These are phyloP conservation scores for Candida berthetii DNA, from an alignment of 805 yeast species.

Conservation along the genomic window DNA sequence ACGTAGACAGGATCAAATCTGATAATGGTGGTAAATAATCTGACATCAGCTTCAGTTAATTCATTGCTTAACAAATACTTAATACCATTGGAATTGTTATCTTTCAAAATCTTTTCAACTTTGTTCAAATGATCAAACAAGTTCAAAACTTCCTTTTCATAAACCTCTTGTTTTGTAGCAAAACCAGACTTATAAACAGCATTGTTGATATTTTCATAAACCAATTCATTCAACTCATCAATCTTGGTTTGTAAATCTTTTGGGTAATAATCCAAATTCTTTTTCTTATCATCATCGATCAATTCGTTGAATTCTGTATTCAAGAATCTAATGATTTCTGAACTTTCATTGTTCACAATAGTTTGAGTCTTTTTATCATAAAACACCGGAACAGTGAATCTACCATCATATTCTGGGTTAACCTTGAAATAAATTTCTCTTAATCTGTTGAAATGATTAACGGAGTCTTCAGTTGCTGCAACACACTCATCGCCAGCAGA, in stretches of 20 bases:
- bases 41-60: constrained; percentile 86
- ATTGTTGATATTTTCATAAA: constrained; percentile 80
- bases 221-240: constrained; percentile 76
- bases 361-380: constrained; percentile 84
- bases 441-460: constrained; percentile 53
- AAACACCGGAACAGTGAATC: constrained; percentile 89
- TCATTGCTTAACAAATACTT: constrained; percentile 52
- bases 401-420: constrained; percentile 67
- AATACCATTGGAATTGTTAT: constrained; percentile 24
- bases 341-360: constrained; percentile 87
- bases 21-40: constrained; percentile 80
- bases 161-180: constrained; percentile 77
- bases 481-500: constrained; percentile 33
- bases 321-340: constrained; percentile 83
- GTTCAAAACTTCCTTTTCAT: constrained; percentile 58
- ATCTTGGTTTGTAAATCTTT: constrained; percentile 43
- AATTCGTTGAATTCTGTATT: constrained; percentile 67
- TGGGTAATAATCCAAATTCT: constrained; percentile 60
- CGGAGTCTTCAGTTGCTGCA: constrained; percentile 47
- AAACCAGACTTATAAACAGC: constrained; percentile 94
- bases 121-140: constrained; percentile 65
- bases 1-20: constrained; percentile 92
- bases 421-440: constrained; percentile 72
- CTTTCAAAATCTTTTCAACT: constrained; percentile 54
- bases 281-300: constrained; percentile 37